Evolutionary conservation across 352 stramenopile genomes (phyloP).

Genomic region (Nannochloropsis limnetica): DNA sequence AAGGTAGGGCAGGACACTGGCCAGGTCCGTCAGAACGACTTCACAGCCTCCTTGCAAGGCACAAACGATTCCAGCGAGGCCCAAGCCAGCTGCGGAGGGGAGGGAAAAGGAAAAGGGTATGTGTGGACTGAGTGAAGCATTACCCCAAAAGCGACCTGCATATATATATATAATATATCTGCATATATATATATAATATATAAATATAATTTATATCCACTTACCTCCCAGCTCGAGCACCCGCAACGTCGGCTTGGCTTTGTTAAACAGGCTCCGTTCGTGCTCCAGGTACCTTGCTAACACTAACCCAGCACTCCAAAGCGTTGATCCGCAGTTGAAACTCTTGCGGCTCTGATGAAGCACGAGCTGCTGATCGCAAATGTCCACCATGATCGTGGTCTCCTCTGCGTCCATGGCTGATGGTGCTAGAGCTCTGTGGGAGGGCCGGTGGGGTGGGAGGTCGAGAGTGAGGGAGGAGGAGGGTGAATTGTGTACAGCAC

Average conservation of each 20-base stretch:
- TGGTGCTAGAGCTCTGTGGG: no score
- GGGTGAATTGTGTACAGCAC: no score
- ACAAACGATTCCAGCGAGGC: not conserved
- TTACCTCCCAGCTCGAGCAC: not conserved
- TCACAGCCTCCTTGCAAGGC: not conserved
- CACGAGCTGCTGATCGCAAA: not conserved
- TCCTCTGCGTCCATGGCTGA: not conserved
- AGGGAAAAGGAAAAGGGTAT: not conserved
- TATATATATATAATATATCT: no score
- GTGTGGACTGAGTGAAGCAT: not conserved
- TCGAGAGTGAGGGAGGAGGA: no score
- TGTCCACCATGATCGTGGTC: not conserved
- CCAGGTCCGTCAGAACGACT: not conserved
- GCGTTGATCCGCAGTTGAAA: not conserved
- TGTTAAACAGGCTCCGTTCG: not conserved
- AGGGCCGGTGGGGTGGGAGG: no score
- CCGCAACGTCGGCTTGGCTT: not conserved
- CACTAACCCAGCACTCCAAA: not conserved
- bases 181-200: no score
- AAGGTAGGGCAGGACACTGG: not conserved
- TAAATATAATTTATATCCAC: not conserved
- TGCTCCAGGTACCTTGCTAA: slow-evolving; percentile 15
- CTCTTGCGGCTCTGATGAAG: not conserved
- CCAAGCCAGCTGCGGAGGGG: not conserved
- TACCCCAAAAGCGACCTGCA: not conserved